These are phyloP conservation scores for Paramecium octaurelia DNA, from an alignment of 73 alveolate genomes.

Conservation along the genomic window DNA sequence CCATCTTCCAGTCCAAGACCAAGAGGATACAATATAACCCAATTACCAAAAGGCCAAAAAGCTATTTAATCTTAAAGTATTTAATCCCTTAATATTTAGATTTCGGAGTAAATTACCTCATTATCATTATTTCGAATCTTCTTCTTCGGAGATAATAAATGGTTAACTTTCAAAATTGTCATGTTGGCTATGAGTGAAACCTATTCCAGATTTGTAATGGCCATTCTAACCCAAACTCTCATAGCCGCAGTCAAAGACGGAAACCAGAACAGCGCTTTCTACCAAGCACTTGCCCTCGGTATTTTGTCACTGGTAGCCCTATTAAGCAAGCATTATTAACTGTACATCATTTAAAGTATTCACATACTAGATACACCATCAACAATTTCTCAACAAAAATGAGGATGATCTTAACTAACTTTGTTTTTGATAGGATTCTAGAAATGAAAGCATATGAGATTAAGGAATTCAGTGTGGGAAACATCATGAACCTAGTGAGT, in stretches of 20 bases:
- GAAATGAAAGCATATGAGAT: slow-evolving; percentile 23
- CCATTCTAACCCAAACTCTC: slow-evolving; percentile 8
- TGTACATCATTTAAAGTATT: neutral
- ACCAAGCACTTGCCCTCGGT: neutral
- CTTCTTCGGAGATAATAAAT: neutral
- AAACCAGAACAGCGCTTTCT: neutral
- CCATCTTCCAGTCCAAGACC: neutral
- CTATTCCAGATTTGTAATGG: slow-evolving; percentile 21
- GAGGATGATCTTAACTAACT: slow-evolving; percentile 12
- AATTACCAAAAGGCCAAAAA: neutral
- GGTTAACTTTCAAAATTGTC: neutral
- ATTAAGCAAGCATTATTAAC: neutral
- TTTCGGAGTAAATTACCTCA: neutral
- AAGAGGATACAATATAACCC: neutral
- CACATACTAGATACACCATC: neutral
- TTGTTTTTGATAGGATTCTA: neutral
- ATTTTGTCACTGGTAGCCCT: neutral
- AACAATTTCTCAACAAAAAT: slow-evolving; percentile 1
- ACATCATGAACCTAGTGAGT: slow-evolving; percentile 49
- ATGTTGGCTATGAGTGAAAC: slow-evolving; percentile 16
- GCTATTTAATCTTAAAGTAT: neutral
- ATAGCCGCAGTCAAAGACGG: neutral
- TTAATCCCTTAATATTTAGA: neutral
- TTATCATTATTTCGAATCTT: neutral
- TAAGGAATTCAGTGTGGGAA: slow-evolving; percentile 43